Evolutionary conservation across 78 protist genomes (phyloP).

Genomic region (Pigoraptor vietnamica): DNA sequence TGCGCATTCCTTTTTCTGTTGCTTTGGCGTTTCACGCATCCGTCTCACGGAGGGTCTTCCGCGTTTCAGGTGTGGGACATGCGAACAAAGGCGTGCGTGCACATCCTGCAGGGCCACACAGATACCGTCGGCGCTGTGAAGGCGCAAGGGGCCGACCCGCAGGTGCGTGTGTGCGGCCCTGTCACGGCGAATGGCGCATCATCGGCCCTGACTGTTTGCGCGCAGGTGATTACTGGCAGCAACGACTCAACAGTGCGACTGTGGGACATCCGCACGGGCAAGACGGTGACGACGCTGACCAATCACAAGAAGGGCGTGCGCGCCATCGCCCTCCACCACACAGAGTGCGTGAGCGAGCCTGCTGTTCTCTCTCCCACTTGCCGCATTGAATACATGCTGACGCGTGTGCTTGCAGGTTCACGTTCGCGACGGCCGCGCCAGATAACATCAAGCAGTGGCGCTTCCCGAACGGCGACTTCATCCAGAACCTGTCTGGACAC

Average conservation of each 20-base stretch:
- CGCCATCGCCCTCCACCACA: conserved; percentile 69
- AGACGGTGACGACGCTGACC: conserved; percentile 65
- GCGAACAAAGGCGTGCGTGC: conserved; percentile 70
- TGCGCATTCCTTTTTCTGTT: neutral
- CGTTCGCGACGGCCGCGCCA: conserved; percentile 84
- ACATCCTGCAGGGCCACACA: conserved; percentile 75
- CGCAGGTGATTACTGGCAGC: neutral
- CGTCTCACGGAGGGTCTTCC: neutral
- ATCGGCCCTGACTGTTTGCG: neutral
- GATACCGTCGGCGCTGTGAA: conserved; percentile 58
- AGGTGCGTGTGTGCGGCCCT: conserved; percentile 31
- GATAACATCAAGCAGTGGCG: conserved; percentile 96
- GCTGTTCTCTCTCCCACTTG: no score
- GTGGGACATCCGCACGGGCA: conserved; percentile 92
- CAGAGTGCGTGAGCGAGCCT: conserved; percentile 38
- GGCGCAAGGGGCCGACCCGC: conserved; percentile 73
- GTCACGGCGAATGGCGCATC: neutral
- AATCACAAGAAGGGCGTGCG: conserved; percentile 96
- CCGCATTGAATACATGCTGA: neutral
- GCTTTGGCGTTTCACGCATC: neutral
- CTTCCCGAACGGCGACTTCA: conserved; percentile 87
- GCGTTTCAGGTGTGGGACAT: conserved; percentile 88
- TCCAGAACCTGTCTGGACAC: conserved; percentile 85
- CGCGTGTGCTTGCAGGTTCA: conserved; percentile 17
- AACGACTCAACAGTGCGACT: conserved; percentile 87